phyloP scores from a whole-genome alignment of 202 grass and related monocot species.

The Panicum hallii region DNA sequence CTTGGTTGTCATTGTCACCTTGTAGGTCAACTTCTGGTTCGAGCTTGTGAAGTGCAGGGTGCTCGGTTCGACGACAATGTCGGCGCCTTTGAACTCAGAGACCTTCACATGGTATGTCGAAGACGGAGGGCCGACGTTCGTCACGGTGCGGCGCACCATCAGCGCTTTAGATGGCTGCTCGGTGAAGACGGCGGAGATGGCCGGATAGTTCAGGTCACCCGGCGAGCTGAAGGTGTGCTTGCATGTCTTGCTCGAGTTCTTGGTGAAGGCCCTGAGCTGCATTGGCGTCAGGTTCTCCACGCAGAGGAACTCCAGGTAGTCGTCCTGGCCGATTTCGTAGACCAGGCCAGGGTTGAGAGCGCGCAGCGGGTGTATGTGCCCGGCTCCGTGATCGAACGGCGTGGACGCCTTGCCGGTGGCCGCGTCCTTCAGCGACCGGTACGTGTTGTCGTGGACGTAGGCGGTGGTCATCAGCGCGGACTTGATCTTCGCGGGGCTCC shows the following conservation, averaged over 20 bases:
- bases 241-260: slow-evolving; percentile 73
- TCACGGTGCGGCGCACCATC: slow-evolving; percentile 65
- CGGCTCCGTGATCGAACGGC: slow-evolving; percentile 80
- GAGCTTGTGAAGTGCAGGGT: slow-evolving; percentile 62
- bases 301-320: slow-evolving; percentile 93
- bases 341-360: slow-evolving; percentile 79
- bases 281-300: slow-evolving; percentile 72
- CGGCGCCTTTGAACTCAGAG: slow-evolving; percentile 61
- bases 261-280: slow-evolving; percentile 82
- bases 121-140: slow-evolving; percentile 68
- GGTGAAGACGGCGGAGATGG: slow-evolving; percentile 71
- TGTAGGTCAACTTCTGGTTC: slow-evolving; percentile 75
- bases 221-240: slow-evolving; percentile 62
- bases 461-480: slow-evolving; percentile 88
- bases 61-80: slow-evolving; percentile 60
- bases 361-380: slow-evolving; percentile 75
- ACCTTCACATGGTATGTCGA: slow-evolving; percentile 66
- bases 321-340: slow-evolving; percentile 68
- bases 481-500: slow-evolving; percentile 85
- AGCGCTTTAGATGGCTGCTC: slow-evolving; percentile 45
- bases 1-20: slow-evolving; percentile 71
- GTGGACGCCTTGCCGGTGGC: slow-evolving; percentile 71
- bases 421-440: slow-evolving; percentile 61
- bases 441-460: slow-evolving; percentile 86
- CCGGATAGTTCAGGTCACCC: slow-evolving; percentile 82